Evolutionary conservation across 73 alveolate species (phyloP).

Genomic region (Uronychia binucleata): DNA sequence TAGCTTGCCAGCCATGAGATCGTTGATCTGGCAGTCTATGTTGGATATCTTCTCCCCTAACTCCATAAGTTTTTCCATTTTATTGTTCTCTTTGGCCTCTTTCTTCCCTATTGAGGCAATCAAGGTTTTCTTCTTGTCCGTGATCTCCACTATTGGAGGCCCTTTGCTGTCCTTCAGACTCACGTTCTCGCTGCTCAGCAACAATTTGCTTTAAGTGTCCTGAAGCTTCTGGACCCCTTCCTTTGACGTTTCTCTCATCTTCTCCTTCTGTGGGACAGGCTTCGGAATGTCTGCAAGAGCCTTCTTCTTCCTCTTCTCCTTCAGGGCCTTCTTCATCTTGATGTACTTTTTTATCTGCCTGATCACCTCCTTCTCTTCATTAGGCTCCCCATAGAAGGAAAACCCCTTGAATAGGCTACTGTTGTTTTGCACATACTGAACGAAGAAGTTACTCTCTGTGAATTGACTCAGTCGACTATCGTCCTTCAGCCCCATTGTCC

Average conservation of each 20-base stretch:
- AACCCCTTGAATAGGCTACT: constrained; percentile 22
- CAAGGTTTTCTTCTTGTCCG: background rate
- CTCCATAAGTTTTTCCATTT: background rate
- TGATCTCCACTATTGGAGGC: background rate
- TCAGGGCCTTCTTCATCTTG: constrained; percentile 11
- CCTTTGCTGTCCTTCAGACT: background rate
- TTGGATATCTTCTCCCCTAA: background rate
- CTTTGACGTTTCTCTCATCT: background rate
- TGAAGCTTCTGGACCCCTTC: background rate
- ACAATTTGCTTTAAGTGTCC: background rate
- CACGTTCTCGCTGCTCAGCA: background rate
- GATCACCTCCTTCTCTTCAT: constrained; percentile 34
- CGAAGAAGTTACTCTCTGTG: background rate
- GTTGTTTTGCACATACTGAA: background rate
- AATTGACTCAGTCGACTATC: background rate
- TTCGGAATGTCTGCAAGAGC: background rate
- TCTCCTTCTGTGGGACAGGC: background rate
- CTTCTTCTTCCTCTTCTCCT: constrained; percentile 20
- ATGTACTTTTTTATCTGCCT: constrained; percentile 31
- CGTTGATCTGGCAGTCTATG: background rate
- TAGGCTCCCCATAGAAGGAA: constrained; percentile 50
- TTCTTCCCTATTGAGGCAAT: background rate
- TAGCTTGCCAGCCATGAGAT: too few relatives aligned
- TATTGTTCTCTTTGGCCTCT: background rate
- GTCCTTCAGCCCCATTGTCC: background rate